Base-by-base conservation (phyloP, 2,329 filamentous ascomycete genomes). In the Xylaria sp. region DNA sequence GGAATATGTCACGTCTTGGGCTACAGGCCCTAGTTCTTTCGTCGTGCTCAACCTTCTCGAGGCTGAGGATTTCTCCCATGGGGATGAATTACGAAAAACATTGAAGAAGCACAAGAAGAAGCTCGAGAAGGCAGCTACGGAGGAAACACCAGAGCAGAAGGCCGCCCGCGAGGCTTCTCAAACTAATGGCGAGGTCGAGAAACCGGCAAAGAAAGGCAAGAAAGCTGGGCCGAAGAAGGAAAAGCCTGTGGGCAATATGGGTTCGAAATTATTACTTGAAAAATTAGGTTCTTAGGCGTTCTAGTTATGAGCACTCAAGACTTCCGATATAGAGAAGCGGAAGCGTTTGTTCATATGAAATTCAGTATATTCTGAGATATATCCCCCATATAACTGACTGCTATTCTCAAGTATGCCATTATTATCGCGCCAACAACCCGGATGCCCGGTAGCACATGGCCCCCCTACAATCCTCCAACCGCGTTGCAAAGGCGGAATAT, bases 31-130 rank as follows among this genome's bases (percentile, higher is more conserved):
- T 1, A 94, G 93, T 72, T 92, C 92, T 1, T 98, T 97, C 73
- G 92, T 97, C 11, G 86, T 97, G 3, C 86, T 98, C 29, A 91
- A 89, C 17, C 81, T 98, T 71, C 80, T 94, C 5, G 95, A 98
- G 80, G 87, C 91, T 0, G 84, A 87, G 25, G 88, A 89, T 65
- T 96, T 96, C 74, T 84, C 83, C 29, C 84, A 89, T 73, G 88
- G 85, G 73, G 84, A 86, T 17, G 89, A 92, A 73, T 82, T 97
- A 59, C 82, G 89, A 75, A 88, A 89, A 78, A 86, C 83, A 15
- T 81, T 97, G 72, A 90, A 89, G 81, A 90, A 91, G 81, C 88
- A 90, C 72, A 92, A 89, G 83, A 90, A 91, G 81, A 81, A 82
- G 67, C 81, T 97, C 63, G 84, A 92, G 76, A 88, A 87, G 77